phyloP scores from a whole-genome alignment of 2,329 filamentous ascomycete species.

The Bipolaris sorokiniana region DNA sequence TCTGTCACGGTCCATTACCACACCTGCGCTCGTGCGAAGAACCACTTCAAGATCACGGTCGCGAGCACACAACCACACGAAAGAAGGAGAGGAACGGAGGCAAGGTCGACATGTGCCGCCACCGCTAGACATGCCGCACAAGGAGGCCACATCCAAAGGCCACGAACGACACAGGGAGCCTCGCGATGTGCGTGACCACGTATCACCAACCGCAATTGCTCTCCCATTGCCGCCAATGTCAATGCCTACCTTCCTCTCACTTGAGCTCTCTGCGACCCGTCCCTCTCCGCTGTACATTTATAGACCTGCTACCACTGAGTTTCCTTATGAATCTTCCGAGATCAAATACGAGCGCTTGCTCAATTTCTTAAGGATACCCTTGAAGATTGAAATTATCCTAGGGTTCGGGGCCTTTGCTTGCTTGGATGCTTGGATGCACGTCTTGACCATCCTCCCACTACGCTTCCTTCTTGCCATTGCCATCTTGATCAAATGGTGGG shows the following conservation, averaged over 20 bases:
- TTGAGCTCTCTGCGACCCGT: constrained; percentile 66
- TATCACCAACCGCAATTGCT: constrained; percentile 52
- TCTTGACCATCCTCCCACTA: constrained; percentile 91
- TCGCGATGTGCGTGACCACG: constrained; percentile 29
- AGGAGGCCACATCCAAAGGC: constrained; percentile 38
- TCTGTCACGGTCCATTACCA: constrained; percentile 44
- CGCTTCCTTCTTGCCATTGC: constrained; percentile 82
- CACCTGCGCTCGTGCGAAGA: constrained; percentile 47
- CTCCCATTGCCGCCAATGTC: constrained; percentile 68
- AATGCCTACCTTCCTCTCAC: constrained; percentile 68
- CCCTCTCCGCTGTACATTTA: constrained; percentile 70
- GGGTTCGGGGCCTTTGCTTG: constrained; percentile 90
- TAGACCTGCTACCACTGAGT: constrained; percentile 60
- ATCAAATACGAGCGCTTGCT: constrained; percentile 90
- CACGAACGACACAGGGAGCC: constrained; percentile 35
- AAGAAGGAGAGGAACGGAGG: constrained; percentile 32
- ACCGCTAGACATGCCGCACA: constrained; percentile 45
- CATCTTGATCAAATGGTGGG: constrained; percentile 81
- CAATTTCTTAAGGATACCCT: constrained; percentile 84
- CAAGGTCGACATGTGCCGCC: constrained; percentile 33
- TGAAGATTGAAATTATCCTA: constrained; percentile 81
- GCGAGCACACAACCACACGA: constrained; percentile 22
- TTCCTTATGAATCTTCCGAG: constrained; percentile 88
- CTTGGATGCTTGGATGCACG: constrained; percentile 94
- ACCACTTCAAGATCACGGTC: constrained; percentile 43